Percentiles rank a stretch among this genome's conserved stretches.
These are phyloP conservation scores for Penium margaritaceum DNA, from an alignment of 139 green algal genomes.

Conservation along the genomic window DNA sequence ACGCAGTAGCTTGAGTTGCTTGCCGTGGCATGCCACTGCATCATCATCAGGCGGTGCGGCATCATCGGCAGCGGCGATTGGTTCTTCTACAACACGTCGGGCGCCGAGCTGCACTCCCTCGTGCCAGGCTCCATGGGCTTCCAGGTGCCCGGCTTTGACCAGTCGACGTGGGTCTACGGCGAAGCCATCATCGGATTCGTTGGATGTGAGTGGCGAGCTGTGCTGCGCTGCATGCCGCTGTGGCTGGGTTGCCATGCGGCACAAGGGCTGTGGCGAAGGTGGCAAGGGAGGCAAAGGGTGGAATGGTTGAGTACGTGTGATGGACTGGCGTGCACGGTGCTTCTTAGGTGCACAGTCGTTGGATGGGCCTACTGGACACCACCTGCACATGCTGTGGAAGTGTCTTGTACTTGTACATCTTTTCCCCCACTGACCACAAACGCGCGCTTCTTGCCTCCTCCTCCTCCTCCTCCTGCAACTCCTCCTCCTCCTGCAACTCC, in stretches of 20 bases:
- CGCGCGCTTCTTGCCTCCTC: not conserved
- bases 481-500: not conserved
- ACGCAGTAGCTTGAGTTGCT: too few relatives aligned
- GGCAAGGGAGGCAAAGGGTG: too few relatives aligned
- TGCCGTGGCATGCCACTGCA: too few relatives aligned
- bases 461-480: not conserved
- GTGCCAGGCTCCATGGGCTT: not conserved
- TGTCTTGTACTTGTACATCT: too few relatives aligned
- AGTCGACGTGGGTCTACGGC: not conserved
- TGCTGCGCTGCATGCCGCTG: too few relatives aligned
- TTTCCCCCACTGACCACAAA: not conserved
- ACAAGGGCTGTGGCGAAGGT: too few relatives aligned
- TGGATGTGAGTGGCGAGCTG: conserved; percentile 3
- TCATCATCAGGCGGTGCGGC: not conserved
- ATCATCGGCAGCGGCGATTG: not conserved
- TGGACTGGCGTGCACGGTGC: too few relatives aligned
- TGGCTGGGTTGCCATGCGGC: too few relatives aligned
- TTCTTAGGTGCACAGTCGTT: too few relatives aligned
- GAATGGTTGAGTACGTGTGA: too few relatives aligned
- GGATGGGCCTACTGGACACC: too few relatives aligned
- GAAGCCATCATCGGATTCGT: not conserved
- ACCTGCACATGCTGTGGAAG: too few relatives aligned
- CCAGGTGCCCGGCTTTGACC: not conserved
- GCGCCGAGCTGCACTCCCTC: not conserved
- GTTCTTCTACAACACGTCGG: not conserved